phyloP scores from a whole-genome alignment of 2,329 filamentous ascomycete genomes.

The Leptographium galeiforme region DNA sequence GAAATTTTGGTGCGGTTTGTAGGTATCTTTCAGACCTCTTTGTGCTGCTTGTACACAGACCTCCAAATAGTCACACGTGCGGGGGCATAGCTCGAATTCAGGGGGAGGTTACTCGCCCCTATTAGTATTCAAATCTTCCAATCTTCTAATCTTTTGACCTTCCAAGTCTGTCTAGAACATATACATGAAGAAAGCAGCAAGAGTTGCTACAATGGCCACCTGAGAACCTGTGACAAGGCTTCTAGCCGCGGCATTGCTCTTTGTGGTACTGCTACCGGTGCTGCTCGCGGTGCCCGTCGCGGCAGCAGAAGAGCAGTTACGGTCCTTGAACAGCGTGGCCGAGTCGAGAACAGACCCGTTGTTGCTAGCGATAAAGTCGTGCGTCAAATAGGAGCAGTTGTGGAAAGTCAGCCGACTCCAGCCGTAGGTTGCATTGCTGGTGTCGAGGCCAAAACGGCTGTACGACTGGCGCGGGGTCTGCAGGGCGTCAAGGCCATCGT shows the following conservation, averaged over 20 bases:
- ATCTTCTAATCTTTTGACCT: too few species aligned
- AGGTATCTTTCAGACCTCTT: too few species aligned
- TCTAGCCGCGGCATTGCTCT: not conserved
- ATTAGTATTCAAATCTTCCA: too few species aligned
- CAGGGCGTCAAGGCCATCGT: not conserved
- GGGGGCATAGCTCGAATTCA: too few species aligned
- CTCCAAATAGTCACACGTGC: too few species aligned
- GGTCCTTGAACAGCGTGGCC: conserved; percentile 16
- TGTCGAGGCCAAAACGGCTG: conserved; percentile 16
- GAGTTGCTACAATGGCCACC: not conserved
- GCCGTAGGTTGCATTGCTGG: conserved; percentile 20
- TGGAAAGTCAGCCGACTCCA: conserved; percentile 25
- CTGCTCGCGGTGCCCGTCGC: not conserved
- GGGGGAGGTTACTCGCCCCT: too few species aligned
- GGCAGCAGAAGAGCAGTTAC: not conserved
- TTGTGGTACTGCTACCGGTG: not conserved
- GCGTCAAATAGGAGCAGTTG: conserved; percentile 24
- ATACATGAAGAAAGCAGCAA: not conserved
- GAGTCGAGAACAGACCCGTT: conserved; percentile 18
- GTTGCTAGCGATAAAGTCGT: conserved; percentile 20
- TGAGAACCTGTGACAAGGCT: not conserved
- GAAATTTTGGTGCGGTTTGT: too few species aligned
- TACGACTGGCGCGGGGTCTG: conserved; percentile 5
- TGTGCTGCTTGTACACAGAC: too few species aligned
- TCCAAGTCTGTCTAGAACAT: not conserved